Conservation (phyloP, 2,329 filamentous ascomycete genomes). For the Monosporascus ibericus region DNA sequence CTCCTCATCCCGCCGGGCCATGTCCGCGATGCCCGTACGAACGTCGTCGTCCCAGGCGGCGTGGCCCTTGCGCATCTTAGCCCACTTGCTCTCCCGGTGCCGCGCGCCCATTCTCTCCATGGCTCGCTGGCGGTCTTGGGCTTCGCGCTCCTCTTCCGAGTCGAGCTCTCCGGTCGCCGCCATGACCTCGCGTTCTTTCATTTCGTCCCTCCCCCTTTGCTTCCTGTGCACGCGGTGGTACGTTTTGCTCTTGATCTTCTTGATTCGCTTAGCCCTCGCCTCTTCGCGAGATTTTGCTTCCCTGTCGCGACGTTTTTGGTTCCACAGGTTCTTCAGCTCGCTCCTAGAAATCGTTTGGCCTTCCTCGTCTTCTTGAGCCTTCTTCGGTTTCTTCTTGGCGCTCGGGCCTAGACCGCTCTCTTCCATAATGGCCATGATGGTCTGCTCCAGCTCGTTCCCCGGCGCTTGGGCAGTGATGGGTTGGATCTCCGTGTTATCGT, state of each 20-base stretch:
- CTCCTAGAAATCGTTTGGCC: constrained; percentile 66
- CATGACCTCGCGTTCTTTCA: constrained; percentile 45
- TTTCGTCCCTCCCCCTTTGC: constrained; percentile 51
- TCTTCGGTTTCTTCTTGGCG: constrained; percentile 49
- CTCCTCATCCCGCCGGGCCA: constrained; percentile 78
- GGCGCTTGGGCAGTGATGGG: constrained; percentile 60
- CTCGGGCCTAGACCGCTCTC: constrained; percentile 70
- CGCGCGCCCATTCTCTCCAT: constrained; percentile 80
- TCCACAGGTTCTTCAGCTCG: constrained; percentile 65
- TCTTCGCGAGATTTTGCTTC: constrained; percentile 87
- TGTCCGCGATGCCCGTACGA: constrained; percentile 68
- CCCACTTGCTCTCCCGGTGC: constrained; percentile 88
- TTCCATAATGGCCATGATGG: constrained; percentile 82
- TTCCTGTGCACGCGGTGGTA: constrained; percentile 90
- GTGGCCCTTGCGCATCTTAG: constrained; percentile 75
- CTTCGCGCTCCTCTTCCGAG: constrained; percentile 60
- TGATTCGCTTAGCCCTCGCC: constrained; percentile 82
- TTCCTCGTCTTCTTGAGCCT: constrained; percentile 59
- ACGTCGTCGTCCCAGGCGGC: constrained; percentile 87
- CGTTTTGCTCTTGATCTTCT: constrained; percentile 98
- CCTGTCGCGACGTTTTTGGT: constrained; percentile 70
- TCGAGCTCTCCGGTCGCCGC: constrained; percentile 54
- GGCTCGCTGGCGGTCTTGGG: constrained; percentile 66
- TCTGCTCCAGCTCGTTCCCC: constrained; percentile 74
- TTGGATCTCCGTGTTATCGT: constrained; percentile 57